phyloP scores from a whole-genome alignment of 805 yeast genomes.

The Candida suzukii region DNA sequence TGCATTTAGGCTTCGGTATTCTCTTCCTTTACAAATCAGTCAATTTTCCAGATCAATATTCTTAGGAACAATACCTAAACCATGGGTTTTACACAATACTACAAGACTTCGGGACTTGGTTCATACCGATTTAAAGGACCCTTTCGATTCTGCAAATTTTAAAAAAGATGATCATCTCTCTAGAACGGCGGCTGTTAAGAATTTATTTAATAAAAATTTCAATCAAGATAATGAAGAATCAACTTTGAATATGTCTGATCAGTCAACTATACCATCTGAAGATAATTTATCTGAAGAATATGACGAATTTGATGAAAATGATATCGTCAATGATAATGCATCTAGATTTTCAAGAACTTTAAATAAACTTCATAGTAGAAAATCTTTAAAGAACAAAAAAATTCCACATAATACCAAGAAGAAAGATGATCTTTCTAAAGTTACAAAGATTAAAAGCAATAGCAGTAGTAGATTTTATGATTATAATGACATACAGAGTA shows the following conservation, averaged over 20 bases:
- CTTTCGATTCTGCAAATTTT: background rate
- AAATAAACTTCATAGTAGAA: background rate
- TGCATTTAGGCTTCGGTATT: slow-evolving; percentile 49
- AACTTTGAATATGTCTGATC: no score
- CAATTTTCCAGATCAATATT: slow-evolving; percentile 40
- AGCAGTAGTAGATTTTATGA: no score
- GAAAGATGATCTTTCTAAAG: no score
- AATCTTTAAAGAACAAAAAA: background rate
- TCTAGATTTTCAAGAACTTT: background rate
- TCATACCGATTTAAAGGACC: background rate
- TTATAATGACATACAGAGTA: no score
- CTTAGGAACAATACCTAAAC: slow-evolving; percentile 51
- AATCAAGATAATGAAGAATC: no score
- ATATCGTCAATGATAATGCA: background rate
- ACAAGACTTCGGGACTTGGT: background rate
- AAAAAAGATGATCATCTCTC: background rate
- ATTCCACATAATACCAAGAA: no score
- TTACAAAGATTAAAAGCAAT: no score
- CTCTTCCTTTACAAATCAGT: slow-evolving; percentile 40
- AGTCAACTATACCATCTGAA: no score
- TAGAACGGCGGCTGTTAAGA: no score
- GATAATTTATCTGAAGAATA: background rate
- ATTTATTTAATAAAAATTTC: no score
- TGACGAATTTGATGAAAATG: background rate
- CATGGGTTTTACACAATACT: slow-evolving; percentile 35